A percentile compares a stretch with the other conserved stretches of the same genome.
These are phyloP conservation scores for Xylaria sp. DNA, from an alignment of 2,329 filamentous ascomycete species.

Conservation along the genomic window DNA sequence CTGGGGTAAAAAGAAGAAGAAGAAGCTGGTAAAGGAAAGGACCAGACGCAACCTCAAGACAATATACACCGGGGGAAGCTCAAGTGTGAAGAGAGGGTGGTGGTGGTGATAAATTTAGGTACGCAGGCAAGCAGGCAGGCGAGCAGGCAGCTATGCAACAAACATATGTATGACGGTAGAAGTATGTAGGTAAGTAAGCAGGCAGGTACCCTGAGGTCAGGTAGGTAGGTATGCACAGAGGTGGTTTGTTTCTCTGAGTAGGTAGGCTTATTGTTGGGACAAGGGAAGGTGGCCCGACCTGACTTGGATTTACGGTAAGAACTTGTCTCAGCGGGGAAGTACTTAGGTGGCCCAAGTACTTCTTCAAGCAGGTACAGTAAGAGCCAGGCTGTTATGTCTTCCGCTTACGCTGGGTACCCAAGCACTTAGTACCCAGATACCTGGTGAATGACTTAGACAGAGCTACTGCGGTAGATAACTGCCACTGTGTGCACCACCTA, in stretches of 20 bases:
- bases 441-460: no score
- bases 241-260: no score
- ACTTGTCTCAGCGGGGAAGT: neutral
- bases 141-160: neutral
- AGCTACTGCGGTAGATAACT: no score
- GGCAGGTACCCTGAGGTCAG: neutral
- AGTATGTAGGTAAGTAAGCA: neutral
- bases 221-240: neutral
- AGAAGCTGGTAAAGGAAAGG: neutral
- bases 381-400: no score
- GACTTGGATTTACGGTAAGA: neutral
- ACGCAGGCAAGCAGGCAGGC: no score
- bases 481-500: no score
- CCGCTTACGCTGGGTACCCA: neutral
- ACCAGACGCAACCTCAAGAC: constrained; percentile 11
- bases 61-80: neutral
- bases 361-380: no score
- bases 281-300: neutral
- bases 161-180: neutral
- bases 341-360: neutral
- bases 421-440: no score
- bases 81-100: neutral
- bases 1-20: no score
- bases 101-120: neutral
- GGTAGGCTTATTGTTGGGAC: neutral